phyloP scores from a whole-genome alignment of 306 rosid genomes.

The Begonia masoniana region DNA sequence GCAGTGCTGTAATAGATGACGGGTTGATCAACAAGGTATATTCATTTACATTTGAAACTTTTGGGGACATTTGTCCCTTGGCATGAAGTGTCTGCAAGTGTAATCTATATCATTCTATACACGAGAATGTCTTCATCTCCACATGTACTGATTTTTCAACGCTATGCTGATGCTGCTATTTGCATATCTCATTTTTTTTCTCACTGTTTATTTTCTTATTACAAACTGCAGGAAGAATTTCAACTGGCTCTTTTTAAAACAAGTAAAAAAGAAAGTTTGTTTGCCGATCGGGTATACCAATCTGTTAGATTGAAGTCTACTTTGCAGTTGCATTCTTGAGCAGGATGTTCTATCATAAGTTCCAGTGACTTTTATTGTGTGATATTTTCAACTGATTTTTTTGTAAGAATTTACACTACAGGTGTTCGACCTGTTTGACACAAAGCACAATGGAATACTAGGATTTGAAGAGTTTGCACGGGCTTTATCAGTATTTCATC shows the following conservation, averaged over 20 bases:
- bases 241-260: slow-evolving; percentile 96
- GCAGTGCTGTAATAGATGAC: slow-evolving; percentile 93
- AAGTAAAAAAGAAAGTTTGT: slow-evolving; percentile 90
- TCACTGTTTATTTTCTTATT: neutral
- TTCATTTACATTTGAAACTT: slow-evolving; percentile 1
- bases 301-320: neutral
- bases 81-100: slow-evolving; percentile 1
- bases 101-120: neutral
- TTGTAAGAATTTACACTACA: slow-evolving; percentile 18
- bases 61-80: too few relatives aligned
- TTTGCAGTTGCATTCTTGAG: neutral
- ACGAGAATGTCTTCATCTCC: slow-evolving; percentile 2
- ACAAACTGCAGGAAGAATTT: slow-evolving; percentile 73
- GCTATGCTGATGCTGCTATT: neutral
- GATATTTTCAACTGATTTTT: slow-evolving; percentile 9
- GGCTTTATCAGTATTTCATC: slow-evolving; percentile 91
- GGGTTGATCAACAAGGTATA: slow-evolving; percentile 92
- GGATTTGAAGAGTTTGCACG: slow-evolving; percentile 99
- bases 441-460: slow-evolving; percentile 93
- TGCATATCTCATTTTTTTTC: neutral
- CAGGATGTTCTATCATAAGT: neutral
- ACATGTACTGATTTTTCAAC: neutral
- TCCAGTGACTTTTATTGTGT: slow-evolving; percentile 10
- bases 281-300: slow-evolving; percentile 83
- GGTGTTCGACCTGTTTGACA: slow-evolving; percentile 95